Base-by-base conservation (phyloP, 306 rosid genomes). In the Dicorynia guianensis region DNA sequence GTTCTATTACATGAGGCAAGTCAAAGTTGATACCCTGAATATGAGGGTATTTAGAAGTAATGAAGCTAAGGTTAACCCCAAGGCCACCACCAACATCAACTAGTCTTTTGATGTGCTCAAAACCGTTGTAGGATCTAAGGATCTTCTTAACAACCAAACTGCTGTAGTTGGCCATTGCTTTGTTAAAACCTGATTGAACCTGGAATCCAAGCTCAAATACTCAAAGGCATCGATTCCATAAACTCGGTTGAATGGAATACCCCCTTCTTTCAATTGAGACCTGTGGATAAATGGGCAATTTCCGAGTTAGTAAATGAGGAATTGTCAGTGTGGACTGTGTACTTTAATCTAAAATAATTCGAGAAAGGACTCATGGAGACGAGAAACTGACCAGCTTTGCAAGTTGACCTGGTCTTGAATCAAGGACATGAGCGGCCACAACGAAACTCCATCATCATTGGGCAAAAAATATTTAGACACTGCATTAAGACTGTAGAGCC, bases 61-160 rank as follows among this genome's bases (percentile, higher is more conserved):
- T 87, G 40, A 82, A 9, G 57, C 53, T 82, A 15, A 87, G 81
- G 15, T 53, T 81, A 5, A 75, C 68, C 35, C 92, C 96, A 11
- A 86, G 65, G 20, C 91, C 88, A 47, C 90, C 92, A 17, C 96
- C 92, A 67, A 90, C 88, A 73, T 91, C 93, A 30, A 89, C 90
- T 6, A 91, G 75, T 62, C 35, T 82, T 14, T 75, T 76, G 3
- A 89, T 39, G 11, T 69, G 30, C 3, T 76, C 75, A 80, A 91
- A 80, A 9, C 90, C 93, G 20, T 74, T 76, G 83, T 85, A 89
- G 30, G 46, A 10, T 52, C 82, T 55, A 5, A 89, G 84, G 25
- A 79, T 30, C 61, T 75, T 82, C 43, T 84, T 86, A 7, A 75
- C 30, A 35, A 74, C 63, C 5, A 84, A 8, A 0, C 88, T 74